Base-by-base conservation (phyloP, 1,284 basidiomycete species). In the Pseudozyma thailandica region DNA sequence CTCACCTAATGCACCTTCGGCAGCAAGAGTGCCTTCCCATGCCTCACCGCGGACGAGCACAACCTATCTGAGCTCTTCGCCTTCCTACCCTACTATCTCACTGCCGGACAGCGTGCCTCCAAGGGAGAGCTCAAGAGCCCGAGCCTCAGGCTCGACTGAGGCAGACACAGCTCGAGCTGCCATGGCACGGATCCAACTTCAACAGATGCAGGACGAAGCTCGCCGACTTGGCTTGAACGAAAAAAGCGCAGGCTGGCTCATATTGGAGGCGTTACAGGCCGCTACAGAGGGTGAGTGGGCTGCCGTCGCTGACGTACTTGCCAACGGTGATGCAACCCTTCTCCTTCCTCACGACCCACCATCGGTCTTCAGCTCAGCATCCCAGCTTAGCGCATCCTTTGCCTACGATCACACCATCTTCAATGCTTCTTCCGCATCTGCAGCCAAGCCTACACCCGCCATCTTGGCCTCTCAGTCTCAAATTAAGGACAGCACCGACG, bases 191-290 rank as follows among this genome's bases (percentile, higher is more conserved):
- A 54, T 61, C 13, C 51, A 61, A 37, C 51, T 61, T 12, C 45
- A 57, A 21, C 52, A 72, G 49, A 50, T 72, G 38, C 51, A 57
- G 25, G 55, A 55, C 26, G 47, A 51, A 25, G 63, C 64, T 5
- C 50, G 55, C 6, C 18, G 47, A 21, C 45, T 72, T 23, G 65
- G 62, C 15, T 31, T 72, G 16, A 50, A 31, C 44, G 39, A 48
- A 4, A 52, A 50, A 18, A 62, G 57, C 26, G 59, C 62, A 3
- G 71, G 71, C 13, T 73, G 60, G 60, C 39, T 56, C 27, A 50
- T 73, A 12, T 44, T 92, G 18, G 90, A 92, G 84, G 90, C 89
- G 77, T 85, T 94, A 58, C 93, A 91, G 83, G 89, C 91, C 1
- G 89, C 89, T 2, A 90, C 89, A 1, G 92, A 94, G 82, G 74